phyloP scores from a whole-genome alignment of 2,329 filamentous ascomycete genomes.

The Fusarium sp. region DNA sequence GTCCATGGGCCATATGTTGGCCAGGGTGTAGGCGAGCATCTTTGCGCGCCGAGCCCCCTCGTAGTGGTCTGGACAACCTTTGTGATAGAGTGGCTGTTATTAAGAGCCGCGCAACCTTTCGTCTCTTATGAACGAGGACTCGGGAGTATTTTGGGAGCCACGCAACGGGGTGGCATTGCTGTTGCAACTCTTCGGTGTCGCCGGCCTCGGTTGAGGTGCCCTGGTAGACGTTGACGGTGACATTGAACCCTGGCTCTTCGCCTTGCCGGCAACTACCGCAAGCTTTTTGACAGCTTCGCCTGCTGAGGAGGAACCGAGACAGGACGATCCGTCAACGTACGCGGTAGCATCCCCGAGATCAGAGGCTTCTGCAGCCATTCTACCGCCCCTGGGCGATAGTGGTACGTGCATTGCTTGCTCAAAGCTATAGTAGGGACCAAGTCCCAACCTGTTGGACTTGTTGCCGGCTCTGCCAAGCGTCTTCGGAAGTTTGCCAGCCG shows the following conservation, averaged over 20 bases:
- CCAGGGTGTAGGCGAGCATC: background rate
- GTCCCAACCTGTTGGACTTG: constrained; percentile 29
- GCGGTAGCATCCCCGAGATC: constrained; percentile 25
- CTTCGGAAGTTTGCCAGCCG: constrained; percentile 1
- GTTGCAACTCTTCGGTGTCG: constrained; percentile 20
- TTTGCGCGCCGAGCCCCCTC: background rate
- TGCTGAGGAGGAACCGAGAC: constrained; percentile 9
- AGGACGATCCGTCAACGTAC: constrained; percentile 15
- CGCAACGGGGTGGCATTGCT: constrained; percentile 5
- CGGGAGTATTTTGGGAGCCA: constrained; percentile 1
- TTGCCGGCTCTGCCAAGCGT: constrained; percentile 23
- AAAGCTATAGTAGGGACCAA: constrained; percentile 16
- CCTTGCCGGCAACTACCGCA: constrained; percentile 20
- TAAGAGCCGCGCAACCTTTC: background rate
- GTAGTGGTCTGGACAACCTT: background rate
- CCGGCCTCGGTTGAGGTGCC: constrained; percentile 20
- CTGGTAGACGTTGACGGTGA: constrained; percentile 28
- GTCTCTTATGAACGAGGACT: background rate
- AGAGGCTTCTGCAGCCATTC: constrained; percentile 16
- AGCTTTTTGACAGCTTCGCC: constrained; percentile 14
- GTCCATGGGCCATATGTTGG: background rate
- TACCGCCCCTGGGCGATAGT: constrained; percentile 10
- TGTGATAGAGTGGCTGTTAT: background rate
- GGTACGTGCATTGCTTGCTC: constrained; percentile 31
- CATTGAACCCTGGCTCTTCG: constrained; percentile 19